Evolutionary conservation across 2,329 filamentous ascomycete species (phyloP), one percentile per base, ranked within the genome.

Genomic region (Malbranchea zuffiana): DNA sequence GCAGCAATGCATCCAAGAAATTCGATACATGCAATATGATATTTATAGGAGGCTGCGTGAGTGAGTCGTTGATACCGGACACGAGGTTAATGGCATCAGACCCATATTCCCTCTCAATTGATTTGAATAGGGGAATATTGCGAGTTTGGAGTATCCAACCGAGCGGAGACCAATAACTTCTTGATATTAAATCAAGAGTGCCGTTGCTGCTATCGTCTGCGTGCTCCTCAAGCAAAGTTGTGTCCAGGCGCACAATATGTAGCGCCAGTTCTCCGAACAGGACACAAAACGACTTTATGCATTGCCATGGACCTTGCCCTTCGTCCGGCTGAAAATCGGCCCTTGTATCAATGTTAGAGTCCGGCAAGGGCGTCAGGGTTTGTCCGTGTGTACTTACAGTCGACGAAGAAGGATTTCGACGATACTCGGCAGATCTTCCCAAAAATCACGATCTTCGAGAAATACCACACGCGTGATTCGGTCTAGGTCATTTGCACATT

Each of bases 361-460:
- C 20, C 32, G 21, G 8, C 11, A n/a, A 29, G 13, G 23, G n/a
- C 23, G 23, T 25, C 23, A 25, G 23, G 7, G 23, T 25, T 25
- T 25, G 23, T 25, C 7, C 23, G 7, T 25, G 15, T n/a, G n/a
- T n/a, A 24, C 54, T 50, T 54, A 63, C 59, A 44, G 40, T 50
- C 66, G 54, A 38, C 59, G 56, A 32, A 67, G 44, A 18, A 68
- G 42, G 28, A 42, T 44, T 39, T 66, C 61, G 15, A 64, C 39
- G 12, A 68, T 27, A 2, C 41, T 43, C 7, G 65, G 65, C 6
- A 68, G 33, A 10, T 59, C 53, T 20, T 62, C 56, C 65, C 66
- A 68, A 41, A 69, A 65, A 4, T 63, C 60, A 16, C 50, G 50
- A 23, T 67, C 57, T 7, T 64, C 56, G 6, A 51, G 39, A 24